Base-by-base conservation (phyloP, 768 basidiomycete species). In the Chiua virens region DNA sequence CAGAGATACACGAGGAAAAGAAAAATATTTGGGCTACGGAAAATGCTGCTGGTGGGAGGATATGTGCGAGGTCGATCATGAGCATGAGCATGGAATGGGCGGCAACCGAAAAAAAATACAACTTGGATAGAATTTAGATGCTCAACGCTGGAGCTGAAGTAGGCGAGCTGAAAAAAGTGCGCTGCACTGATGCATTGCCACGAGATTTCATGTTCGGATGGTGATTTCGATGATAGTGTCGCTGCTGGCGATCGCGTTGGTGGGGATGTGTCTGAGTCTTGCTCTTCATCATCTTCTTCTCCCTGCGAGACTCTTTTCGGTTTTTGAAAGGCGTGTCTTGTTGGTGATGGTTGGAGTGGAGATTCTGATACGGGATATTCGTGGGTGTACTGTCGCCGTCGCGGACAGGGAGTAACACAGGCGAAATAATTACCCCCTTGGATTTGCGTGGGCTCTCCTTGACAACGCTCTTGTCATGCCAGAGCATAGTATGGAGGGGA, bases 171-270 rank as follows among this genome's bases (percentile, higher is more conserved):
- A 68, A 69, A 50, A 67, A 74, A 11, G 70, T 61, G 54, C 77
- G 76, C 66, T 88, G 86, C 64, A 75, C 68, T 45, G 83, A 78
- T 48, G 74, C 72, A 41, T 77, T 74, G 48, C 79, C 75, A 37
- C 86, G 78, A 45, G 72, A 71, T 71, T 85, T 87, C 64, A 73
- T 69, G 63, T 88, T 88, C 21, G 86, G 84, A 54, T 83, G 80
- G 59, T 80, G 77, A 56, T 82, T 83, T 41, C 76, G 72, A 53
- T 78, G 77, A 47, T 78, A 78, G 34, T 80, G 78, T 45, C 73
- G 75, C 38, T 78, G 75, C 45, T 72, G 74, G 44, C 75, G 74
- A 42, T 77, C 72, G 41, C 69, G 67, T 35, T 68, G 64, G 41
- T 59, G 47, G 23, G 43, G 61, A 49, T 79, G 64, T 57, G 72